Evolutionary conservation across 1,284 basidiomycete species (phyloP), one percentile per base, ranked within the genome.

Genomic region (Trichosporon inkin): DNA sequence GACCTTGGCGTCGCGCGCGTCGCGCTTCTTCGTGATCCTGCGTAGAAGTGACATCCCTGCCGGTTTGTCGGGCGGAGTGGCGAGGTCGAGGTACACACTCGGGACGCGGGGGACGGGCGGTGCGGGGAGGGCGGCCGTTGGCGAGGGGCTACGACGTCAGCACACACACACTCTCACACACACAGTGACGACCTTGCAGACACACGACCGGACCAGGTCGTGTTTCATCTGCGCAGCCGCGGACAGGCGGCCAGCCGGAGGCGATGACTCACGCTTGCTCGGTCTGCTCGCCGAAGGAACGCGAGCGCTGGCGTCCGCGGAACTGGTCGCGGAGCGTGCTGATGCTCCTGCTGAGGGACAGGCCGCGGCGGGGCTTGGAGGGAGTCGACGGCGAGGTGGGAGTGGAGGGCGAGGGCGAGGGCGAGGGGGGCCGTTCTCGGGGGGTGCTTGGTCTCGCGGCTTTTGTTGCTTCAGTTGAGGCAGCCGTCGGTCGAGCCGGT

Each of bases 1-100:
- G 8, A 62, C 60, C 11, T 54, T 44, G 0, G 58, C 55, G 1
- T 57, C 52, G 24, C 34, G 22, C 49, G 28, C 28, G 7, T 49
- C 44, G 22, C 16, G 17, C 44, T 49, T 49, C 44, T 49, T 49
- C 14, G 44, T 49, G 22, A 49, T 49, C 24, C 28, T 49, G 44
- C 44, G 44, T 16, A 49, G 44, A 14, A 49, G 44, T 14, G 44
- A 49, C 44, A 49, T 49, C 22, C 16, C 13, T 22, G 14, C 22
- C 22, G 24, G 17, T 32, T 7, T 16, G 44, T 49, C 24, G 41
- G 41, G 10, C 20, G 4, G 11, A 10, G 40, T 44, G 19, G 40
- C 40, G 22, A 44, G 40, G 40, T 44, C 40, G 40, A 49, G 44
- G 14, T 32, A 49, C 8, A 49, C 44, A 10, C 44, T 49, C n/a